Evolutionary conservation across 2,329 filamentous ascomycete genomes (phyloP).

Genomic region (Thielaviopsis euricoi): DNA sequence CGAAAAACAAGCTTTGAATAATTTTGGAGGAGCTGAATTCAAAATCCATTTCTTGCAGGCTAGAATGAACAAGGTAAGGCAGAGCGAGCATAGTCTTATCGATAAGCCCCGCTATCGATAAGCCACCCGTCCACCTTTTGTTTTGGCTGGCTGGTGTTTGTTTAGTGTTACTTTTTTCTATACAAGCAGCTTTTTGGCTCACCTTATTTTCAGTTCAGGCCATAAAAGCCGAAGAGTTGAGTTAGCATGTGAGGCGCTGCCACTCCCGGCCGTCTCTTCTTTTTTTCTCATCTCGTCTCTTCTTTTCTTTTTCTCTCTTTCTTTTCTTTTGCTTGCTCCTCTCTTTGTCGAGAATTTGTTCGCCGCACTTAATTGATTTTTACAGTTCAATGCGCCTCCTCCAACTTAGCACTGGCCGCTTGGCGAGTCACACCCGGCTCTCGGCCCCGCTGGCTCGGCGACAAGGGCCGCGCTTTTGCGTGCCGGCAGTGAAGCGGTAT

Average conservation of each 20-base stretch:
- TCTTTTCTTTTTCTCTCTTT: not conserved
- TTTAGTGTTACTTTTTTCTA: too few species aligned
- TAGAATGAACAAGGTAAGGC: not conserved
- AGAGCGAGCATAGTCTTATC: constrained; percentile 3
- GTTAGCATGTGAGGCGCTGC: not conserved
- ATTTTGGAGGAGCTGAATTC: not conserved
- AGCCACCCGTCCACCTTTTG: not conserved
- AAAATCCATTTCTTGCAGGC: too few species aligned
- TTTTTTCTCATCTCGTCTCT: not conserved
- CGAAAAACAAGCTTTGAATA: not conserved
- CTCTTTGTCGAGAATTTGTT: not conserved
- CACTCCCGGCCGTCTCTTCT: too few species aligned
- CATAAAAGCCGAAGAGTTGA: not conserved
- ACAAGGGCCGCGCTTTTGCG: not conserved
- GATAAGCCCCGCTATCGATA: constrained; percentile 4
- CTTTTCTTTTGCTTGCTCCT: not conserved
- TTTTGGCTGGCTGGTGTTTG: too few species aligned
- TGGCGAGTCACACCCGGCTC: not conserved
- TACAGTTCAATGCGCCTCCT: not conserved
- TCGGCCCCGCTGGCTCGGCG: not conserved
- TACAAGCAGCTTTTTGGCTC: not conserved
- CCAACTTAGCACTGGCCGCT: not conserved
- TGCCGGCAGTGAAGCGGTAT: not conserved
- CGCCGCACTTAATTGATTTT: not conserved
- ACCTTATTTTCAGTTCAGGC: not conserved